These are phyloP conservation scores for Wickerhamiella bombiphila DNA, from an alignment of 805 yeast species.

Conservation along the genomic window DNA sequence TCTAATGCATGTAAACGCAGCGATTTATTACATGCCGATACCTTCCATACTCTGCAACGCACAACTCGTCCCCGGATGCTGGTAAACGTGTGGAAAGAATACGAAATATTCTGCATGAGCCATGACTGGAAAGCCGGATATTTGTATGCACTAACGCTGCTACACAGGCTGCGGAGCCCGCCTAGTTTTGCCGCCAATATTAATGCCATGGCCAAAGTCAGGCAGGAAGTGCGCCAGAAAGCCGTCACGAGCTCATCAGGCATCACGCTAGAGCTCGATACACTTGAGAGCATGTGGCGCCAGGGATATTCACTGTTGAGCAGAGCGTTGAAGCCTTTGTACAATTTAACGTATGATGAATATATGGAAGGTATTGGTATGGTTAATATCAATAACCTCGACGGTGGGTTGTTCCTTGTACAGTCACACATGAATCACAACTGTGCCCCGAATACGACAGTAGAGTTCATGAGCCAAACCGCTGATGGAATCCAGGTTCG, in stretches of 20 bases:
- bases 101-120: conserved; percentile 46
- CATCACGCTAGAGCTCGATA: conserved; percentile 27
- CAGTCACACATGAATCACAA: conserved; percentile 65
- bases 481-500: conserved; percentile 43
- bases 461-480: conserved; percentile 32
- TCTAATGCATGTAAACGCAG: conserved; percentile 41
- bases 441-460: conserved; percentile 55
- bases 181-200: conserved; percentile 28
- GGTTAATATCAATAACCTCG: conserved; percentile 59
- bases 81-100: conserved; percentile 32
- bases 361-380: conserved; percentile 52
- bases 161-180: conserved; percentile 23
- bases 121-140: conserved; percentile 57
- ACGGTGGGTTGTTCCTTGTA: conserved; percentile 42
- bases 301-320: conserved; percentile 39
- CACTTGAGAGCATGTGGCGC: conserved; percentile 34
- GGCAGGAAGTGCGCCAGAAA: conserved; percentile 49
- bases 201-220: conserved; percentile 49
- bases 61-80: conserved; percentile 21
- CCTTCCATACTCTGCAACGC: conserved; percentile 39
- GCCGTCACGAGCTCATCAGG: conserved; percentile 29
- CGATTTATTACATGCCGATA: conserved; percentile 38
- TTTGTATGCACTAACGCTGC: conserved; percentile 44
- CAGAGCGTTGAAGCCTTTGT: conserved; percentile 28
- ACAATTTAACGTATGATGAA: conserved; percentile 33